Evolutionary conservation across 1,139 yeast genomes (phyloP), one percentile per base, ranked within the genome.

Genomic region (Geotrichum cucujoidarum): DNA sequence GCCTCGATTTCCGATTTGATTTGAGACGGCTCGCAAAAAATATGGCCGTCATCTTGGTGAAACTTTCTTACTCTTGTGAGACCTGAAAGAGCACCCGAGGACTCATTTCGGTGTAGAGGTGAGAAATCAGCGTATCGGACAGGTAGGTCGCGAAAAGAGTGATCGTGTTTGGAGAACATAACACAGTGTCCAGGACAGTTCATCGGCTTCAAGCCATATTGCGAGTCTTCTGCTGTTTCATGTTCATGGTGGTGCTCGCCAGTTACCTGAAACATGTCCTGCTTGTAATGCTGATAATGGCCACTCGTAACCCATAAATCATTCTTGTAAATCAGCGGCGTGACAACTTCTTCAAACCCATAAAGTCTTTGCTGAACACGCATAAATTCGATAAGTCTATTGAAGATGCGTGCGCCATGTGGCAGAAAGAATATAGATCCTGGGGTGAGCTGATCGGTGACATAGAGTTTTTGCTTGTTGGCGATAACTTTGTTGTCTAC

Each of bases 21-120:
- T 67, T 94, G 98, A 22, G 76, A 81, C 48, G 80, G 74, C 18
- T 84, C 80, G 66, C 99, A 94, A 70, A 94, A 94, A 40, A 94
- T 92, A 63, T 94, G 98, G 10, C 97, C 98, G 65, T 94, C 98
- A 64, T 94, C 99, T 69, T 94, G 99, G 65, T 94, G 98, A 73
- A 94, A 94, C 57, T 97, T 79, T 55, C 99, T 77, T 7, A 94
- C 97, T 59, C 99, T 78, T 1, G 98, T 92, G 51, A 94, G 71
- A 1, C 99, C 99, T 2, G 95, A 79, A 41, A 94, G 74, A 1
- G 98, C 95, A 27, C 99, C 98, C 49, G 94, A 82, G 45, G 90
- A 83, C 67, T 94, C 99, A 63, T 94, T 94, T 67, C 99, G 77
- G 67, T 94, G 99, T 49, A 94, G 70, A 2, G 95, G 94, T 43